A percentile compares a stretch with the other conserved stretches of the same genome.
phyloP scores from a whole-genome alignment of 148 eudicot species.

The Camellia lanceoleosa region DNA sequence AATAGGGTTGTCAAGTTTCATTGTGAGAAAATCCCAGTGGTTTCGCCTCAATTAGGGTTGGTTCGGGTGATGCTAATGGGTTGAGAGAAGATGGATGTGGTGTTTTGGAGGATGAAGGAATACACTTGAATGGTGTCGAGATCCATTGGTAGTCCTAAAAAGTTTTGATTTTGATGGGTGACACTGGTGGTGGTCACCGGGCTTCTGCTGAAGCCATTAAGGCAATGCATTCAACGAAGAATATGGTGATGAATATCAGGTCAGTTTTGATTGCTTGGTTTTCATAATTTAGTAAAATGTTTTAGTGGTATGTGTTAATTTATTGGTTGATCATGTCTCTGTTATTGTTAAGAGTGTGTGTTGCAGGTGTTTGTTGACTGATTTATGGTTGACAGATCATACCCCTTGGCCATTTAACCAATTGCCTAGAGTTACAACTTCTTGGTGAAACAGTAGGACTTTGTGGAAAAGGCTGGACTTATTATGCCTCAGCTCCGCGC shows the following conservation, averaged over 20 bases:
- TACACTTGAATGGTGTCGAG: conserved; percentile 42
- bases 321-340: conserved; percentile 37
- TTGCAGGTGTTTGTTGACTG: conserved; percentile 93
- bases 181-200: conserved; percentile 97
- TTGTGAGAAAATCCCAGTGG: conserved; percentile 78
- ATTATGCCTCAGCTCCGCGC: conserved; percentile 87
- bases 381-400: conserved; percentile 96
- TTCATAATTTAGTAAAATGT: neutral
- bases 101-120: conserved; percentile 46
- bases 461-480: conserved; percentile 88
- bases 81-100: conserved; percentile 43
- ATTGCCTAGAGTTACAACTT: conserved; percentile 93
- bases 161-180: conserved; percentile 98
- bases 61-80: conserved; percentile 50
- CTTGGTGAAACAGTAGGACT: conserved; percentile 87
- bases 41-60: conserved; percentile 57
- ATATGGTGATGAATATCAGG: conserved; percentile 90
- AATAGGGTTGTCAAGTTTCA: conserved; percentile 65
- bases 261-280: conserved; percentile 20
- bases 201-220: conserved; percentile 98
- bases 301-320: conserved; percentile 6
- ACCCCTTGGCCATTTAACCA: conserved; percentile 99
- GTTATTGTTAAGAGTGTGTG: conserved; percentile 37
- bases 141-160: conserved; percentile 45
- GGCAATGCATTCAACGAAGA: conserved; percentile 67